A percentile compares a stretch with the other conserved stretches of the same genome.
Conservation (phyloP, 73 alveolate species). For the Durusdinium trenchii region DNA sequence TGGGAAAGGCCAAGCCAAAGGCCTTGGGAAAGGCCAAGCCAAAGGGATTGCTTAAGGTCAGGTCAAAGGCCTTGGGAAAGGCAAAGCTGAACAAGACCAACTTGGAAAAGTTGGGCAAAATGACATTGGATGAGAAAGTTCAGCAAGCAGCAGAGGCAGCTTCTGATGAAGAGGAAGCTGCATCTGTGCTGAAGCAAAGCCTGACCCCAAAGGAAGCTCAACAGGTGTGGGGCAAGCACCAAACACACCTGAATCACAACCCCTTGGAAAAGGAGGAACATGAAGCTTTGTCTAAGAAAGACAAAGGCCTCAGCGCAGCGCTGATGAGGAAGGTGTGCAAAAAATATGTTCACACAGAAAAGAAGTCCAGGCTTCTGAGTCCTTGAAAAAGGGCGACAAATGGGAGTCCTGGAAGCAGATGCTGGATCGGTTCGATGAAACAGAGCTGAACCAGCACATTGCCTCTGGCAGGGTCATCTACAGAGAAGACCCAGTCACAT, state of each 20-base stretch:
- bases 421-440: neutral
- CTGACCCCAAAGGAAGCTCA: neutral
- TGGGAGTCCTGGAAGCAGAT: neutral
- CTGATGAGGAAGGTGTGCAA: neutral
- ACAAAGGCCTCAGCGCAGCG: conserved; percentile 57
- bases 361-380: neutral
- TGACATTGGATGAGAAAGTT: neutral
- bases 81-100: conserved; percentile 21
- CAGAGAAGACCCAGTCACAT: conserved; percentile 4
- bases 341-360: neutral
- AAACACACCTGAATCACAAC: neutral
- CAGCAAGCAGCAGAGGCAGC: neutral
- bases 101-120: neutral
- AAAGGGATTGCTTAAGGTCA: neutral
- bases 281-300: conserved; percentile 14
- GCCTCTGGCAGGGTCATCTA: conserved; percentile 23
- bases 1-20: conserved; percentile 40
- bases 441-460: neutral
- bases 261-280: neutral
- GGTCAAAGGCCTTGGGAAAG: neutral
- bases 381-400: neutral
- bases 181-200: neutral
- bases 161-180: neutral
- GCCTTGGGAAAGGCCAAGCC: neutral
- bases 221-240: neutral